Conservation (phyloP, 108 stramenopile species). For the Skeletonema marinoi region DNA sequence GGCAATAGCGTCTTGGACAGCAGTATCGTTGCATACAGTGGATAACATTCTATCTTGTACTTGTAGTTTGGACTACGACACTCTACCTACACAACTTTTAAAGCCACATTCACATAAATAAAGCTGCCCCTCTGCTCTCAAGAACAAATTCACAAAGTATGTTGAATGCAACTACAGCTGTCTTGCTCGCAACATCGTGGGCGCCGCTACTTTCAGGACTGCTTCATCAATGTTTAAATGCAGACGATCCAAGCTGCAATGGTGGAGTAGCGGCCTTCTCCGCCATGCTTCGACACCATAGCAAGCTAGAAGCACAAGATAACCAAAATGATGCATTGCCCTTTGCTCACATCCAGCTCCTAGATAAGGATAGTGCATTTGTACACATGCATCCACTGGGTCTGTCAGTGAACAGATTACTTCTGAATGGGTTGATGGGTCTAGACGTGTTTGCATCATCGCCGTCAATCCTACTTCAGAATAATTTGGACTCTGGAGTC, state of each 20-base stretch:
- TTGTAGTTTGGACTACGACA: too few relatives aligned
- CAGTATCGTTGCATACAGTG: too few relatives aligned
- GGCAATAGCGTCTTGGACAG: too few relatives aligned
- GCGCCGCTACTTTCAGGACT: slow-evolving; percentile 3
- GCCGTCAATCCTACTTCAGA: slow-evolving; percentile 21
- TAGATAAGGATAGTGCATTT: slow-evolving; percentile 8
- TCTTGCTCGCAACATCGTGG: slow-evolving; percentile 7
- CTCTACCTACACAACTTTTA: too few relatives aligned
- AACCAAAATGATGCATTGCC: not conserved
- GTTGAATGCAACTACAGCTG: not conserved
- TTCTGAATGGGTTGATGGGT: slow-evolving; percentile 19
- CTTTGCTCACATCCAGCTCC: slow-evolving; percentile 4
- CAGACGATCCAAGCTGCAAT: not conserved
- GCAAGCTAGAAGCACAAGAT: not conserved
- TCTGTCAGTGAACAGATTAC: slow-evolving; percentile 23
- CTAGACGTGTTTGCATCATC: slow-evolving; percentile 9
- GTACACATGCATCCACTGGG: slow-evolving; percentile 38
- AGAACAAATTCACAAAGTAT: not conserved
- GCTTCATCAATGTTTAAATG: not conserved
- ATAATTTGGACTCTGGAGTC: slow-evolving; percentile 12
- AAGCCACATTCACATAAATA: too few relatives aligned
- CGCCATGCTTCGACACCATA: slow-evolving; percentile 6
- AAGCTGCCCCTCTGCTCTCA: too few relatives aligned
- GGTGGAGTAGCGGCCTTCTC: not conserved
- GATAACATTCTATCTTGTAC: too few relatives aligned